Evolutionary conservation across 1,284 basidiomycete genomes (phyloP).

Genomic region (Filobasidium uniguttulatum): DNA sequence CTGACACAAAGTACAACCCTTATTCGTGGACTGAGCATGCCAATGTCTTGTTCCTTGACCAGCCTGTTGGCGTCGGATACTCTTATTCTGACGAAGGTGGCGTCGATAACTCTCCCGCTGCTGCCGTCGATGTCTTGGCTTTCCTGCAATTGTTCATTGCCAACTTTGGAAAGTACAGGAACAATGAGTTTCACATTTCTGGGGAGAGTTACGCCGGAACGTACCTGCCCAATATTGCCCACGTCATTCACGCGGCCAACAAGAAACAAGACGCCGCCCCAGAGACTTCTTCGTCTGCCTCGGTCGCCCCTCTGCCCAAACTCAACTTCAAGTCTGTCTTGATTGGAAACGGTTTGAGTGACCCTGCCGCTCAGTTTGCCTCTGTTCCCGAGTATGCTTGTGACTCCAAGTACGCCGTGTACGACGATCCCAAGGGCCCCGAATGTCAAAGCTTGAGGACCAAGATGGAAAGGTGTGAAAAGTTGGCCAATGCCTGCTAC

Average conservation of each 20-base stretch:
- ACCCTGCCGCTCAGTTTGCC: constrained; percentile 59
- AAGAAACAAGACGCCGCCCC: constrained; percentile 22
- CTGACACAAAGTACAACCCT: constrained; percentile 53
- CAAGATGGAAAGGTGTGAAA: constrained; percentile 31
- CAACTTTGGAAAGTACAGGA: constrained; percentile 49
- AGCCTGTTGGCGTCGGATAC: constrained; percentile 77
- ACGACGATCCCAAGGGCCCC: constrained; percentile 27
- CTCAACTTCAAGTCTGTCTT: constrained; percentile 67
- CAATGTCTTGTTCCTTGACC: constrained; percentile 35
- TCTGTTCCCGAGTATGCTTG: constrained; percentile 55
- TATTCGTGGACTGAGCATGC: constrained; percentile 57
- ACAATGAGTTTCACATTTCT: constrained; percentile 38
- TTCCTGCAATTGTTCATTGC: constrained; percentile 77
- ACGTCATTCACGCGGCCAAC: constrained; percentile 61
- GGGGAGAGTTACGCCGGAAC: constrained; percentile 55
- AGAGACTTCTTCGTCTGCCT: constrained; percentile 3
- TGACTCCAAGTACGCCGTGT: constrained; percentile 29
- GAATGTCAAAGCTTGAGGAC: constrained; percentile 26
- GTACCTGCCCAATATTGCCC: constrained; percentile 59
- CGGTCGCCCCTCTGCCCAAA: constrained; percentile 32
- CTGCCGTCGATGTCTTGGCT: constrained; percentile 64
- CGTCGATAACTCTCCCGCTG: constrained; percentile 47
- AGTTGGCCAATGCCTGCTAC: constrained; percentile 36
- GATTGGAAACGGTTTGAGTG: constrained; percentile 52
- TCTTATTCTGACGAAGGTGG: constrained; percentile 60